Evolutionary conservation across 345 rosid genomes (phyloP).

Genomic region (Rhodamnia argentea): DNA sequence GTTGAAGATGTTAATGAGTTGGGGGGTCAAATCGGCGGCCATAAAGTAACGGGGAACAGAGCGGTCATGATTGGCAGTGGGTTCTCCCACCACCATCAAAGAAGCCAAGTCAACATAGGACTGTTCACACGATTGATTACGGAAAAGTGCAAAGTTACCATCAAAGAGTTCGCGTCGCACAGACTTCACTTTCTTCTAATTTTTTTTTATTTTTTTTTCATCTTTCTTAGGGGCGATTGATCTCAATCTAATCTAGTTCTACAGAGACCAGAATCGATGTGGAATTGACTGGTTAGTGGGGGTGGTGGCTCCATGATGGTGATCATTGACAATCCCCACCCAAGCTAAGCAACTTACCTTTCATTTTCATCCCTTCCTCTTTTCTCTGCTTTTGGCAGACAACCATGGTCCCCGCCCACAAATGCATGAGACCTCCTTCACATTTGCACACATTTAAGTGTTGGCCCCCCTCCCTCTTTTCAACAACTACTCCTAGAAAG

Average conservation of each 20-base stretch:
- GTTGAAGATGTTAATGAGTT: neutral
- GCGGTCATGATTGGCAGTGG: neutral
- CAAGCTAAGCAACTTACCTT: constrained; percentile 2
- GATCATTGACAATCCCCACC: constrained; percentile 16
- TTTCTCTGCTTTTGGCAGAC: neutral
- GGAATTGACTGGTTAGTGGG: neutral
- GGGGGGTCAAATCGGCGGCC: neutral
- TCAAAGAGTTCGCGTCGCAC: neutral
- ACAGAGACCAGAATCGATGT: neutral
- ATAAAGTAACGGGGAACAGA: neutral
- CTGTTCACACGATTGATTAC: neutral
- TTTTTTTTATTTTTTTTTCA: too few relatives aligned
- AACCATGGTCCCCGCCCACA: neutral
- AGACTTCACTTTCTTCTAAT: neutral
- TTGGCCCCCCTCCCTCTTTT: constrained; percentile 1
- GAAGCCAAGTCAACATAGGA: neutral
- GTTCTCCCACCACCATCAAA: neutral
- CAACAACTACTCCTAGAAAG: constrained; percentile 1
- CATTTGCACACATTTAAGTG: constrained; percentile 1
- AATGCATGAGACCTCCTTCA: neutral
- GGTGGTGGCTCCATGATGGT: neutral
- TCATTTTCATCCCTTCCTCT: neutral
- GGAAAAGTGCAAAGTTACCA: neutral
- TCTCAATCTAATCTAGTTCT: neutral
- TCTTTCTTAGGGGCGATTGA: neutral